Conservation (phyloP, 352 stramenopile species). For the Globisporangium takayamanum region DNA sequence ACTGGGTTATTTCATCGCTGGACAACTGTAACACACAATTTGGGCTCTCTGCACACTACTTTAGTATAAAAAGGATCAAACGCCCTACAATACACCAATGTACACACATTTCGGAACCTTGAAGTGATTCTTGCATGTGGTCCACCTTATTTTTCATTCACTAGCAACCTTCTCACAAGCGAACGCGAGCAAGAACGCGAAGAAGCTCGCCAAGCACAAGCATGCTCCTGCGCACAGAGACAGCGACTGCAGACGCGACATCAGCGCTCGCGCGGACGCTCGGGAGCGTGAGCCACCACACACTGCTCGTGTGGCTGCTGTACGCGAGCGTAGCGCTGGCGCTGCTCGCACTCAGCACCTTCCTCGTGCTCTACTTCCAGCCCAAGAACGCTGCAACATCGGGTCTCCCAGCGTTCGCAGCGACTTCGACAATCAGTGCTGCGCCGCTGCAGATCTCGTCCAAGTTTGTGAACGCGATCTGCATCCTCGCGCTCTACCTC, state of each 20-base stretch:
- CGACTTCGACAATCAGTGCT: slow-evolving; percentile 47
- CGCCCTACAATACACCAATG: too few species aligned
- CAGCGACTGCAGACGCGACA: background rate
- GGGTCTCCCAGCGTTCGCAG: slow-evolving; percentile 45
- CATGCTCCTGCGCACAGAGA: slow-evolving; percentile 14
- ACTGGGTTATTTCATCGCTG: background rate
- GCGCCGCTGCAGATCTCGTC: slow-evolving; percentile 58
- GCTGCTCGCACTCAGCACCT: slow-evolving; percentile 46
- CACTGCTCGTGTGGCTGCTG: slow-evolving; percentile 48
- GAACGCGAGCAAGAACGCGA: background rate
- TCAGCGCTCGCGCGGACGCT: slow-evolving; percentile 2
- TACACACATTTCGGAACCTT: background rate
- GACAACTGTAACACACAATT: too few species aligned
- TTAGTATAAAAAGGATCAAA: too few species aligned
- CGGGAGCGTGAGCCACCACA: slow-evolving; percentile 25
- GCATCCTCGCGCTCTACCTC: slow-evolving; percentile 61
- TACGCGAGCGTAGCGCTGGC: slow-evolving; percentile 56
- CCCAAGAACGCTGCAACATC: slow-evolving; percentile 44
- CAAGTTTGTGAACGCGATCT: slow-evolving; percentile 63
- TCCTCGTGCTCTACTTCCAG: slow-evolving; percentile 60
- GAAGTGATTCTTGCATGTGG: slow-evolving; percentile 8
- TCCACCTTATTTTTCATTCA: slow-evolving; percentile 2
- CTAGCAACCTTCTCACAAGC: background rate
- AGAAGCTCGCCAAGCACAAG: background rate
- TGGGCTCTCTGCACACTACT: too few species aligned